Evolutionary conservation across 257 asterid genomes (phyloP).

Genomic region (Oldenlandia corymbosa): DNA sequence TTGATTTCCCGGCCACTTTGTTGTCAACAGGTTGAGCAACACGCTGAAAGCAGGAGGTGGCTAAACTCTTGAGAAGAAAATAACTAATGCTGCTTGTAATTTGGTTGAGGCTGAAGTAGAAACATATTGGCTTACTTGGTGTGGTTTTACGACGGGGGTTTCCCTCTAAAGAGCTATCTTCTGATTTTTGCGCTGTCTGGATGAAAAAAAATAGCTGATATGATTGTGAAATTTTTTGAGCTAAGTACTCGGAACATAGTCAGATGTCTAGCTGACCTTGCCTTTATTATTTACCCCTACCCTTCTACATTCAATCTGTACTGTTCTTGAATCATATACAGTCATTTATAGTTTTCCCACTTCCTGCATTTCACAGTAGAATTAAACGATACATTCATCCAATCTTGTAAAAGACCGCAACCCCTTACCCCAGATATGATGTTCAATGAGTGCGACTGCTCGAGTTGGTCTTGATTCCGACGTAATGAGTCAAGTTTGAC

Average conservation of each 20-base stretch:
- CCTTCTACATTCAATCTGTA: not conserved
- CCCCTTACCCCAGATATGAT: too few relatives aligned
- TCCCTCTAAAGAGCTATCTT: conserved; percentile 16
- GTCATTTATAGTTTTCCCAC: not conserved
- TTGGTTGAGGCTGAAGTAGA: conserved; percentile 14
- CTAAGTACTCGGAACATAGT: conserved; percentile 1
- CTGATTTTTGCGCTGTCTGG: conserved; percentile 23
- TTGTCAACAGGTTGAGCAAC: conserved; percentile 82
- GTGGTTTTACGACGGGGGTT: conserved; percentile 23
- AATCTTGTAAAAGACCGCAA: too few relatives aligned
- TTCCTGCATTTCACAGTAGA: too few relatives aligned
- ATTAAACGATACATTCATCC: too few relatives aligned
- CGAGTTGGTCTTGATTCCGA: too few relatives aligned
- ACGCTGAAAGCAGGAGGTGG: conserved; percentile 76
- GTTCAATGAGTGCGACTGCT: too few relatives aligned
- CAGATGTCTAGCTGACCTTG: conserved; percentile 13
- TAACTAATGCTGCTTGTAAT: conserved; percentile 15
- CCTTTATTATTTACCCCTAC: not conserved
- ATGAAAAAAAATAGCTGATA: conserved; percentile 26
- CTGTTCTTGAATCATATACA: not conserved
- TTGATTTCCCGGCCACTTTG: too few relatives aligned
- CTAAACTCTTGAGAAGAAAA: conserved; percentile 32
- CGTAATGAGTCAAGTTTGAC: too few relatives aligned
- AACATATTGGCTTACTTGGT: conserved; percentile 12
- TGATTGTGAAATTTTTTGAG: conserved; percentile 12